Evolutionary conservation across 441 rosid genomes (phyloP).

Genomic region (Biscutella auriculata): DNA sequence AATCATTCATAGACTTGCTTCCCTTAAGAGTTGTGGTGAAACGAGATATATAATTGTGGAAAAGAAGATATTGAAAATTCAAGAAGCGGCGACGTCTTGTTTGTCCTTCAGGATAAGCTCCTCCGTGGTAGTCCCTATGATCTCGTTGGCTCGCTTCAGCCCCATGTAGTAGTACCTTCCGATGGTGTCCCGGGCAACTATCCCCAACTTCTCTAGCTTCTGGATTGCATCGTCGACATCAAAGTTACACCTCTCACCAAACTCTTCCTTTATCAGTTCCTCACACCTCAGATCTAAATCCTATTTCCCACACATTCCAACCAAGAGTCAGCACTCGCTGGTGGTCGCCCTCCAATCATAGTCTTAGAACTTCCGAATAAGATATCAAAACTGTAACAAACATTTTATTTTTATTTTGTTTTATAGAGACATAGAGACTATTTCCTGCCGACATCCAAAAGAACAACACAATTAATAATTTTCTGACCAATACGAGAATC

Average conservation of each 20-base stretch:
- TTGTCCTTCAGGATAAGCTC: constrained; percentile 79
- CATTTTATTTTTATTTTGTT: no score
- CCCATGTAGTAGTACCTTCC: constrained; percentile 66
- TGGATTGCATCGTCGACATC: constrained; percentile 91
- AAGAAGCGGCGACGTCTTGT: constrained; percentile 30
- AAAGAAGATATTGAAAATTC: background rate
- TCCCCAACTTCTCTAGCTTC: constrained; percentile 81
- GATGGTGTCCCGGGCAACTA: constrained; percentile 65
- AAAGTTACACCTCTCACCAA: constrained; percentile 71
- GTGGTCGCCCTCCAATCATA: no score
- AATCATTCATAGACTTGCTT: background rate
- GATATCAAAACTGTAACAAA: no score
- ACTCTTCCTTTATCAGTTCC: constrained; percentile 74
- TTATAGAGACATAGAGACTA: no score
- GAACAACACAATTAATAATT: no score
- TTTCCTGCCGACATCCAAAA: no score
- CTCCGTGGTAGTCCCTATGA: constrained; percentile 87
- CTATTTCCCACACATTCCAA: constrained; percentile 6
- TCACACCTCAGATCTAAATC: constrained; percentile 83
- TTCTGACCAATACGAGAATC: no score
- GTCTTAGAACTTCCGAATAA: no score
- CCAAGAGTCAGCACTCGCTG: constrained; percentile 3
- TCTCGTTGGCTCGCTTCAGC: constrained; percentile 80
- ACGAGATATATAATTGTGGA: background rate
- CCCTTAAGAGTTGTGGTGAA: background rate